Evolutionary conservation across 2,329 filamentous ascomycete species (phyloP), one percentile per base, ranked within the genome.

Genomic region (Cercospora brassicicola): DNA sequence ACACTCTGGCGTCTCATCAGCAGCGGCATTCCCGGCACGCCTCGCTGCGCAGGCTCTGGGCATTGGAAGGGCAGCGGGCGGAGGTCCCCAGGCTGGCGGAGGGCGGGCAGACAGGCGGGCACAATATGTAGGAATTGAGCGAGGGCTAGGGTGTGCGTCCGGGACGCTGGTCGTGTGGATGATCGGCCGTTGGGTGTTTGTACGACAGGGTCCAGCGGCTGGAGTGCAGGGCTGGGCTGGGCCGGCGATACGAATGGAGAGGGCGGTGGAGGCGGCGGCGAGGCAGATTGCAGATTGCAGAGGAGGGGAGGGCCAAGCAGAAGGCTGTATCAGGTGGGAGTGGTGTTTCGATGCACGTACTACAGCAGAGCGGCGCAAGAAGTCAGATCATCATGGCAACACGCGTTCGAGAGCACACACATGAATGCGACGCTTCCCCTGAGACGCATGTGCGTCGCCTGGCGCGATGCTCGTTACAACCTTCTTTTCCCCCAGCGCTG

Each of bases 1-100:
- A 81, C 81, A 71, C 81, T 83, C 69, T 80, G 78, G 66, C 82
- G 81, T 69, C 79, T 78, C 73, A 76, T 71, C 66, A 76, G 76
- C 77, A 76, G 71, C 67, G 76, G 77, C 77, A 78, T 78, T 69
- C 69, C 75, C 75, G 73, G 72, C 73, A 72, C 65, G 72, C 62
- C 62, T 64, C 68, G 57, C 59, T 31, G 64, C 51, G 59, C 42
- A 31, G 36, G 70, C 68, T 60, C 64, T 61, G 48, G 28, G 64
- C 67, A 72, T 73, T 70, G 71, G 71, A 11, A 66, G 36, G 15
- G 60, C 48, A 39, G 60, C 20, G 23, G 20, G 59, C 36, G 45
- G 57, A 61, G 42, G 42, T 26, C 23, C 36, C 20, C n/a, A 28
- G 61, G 28, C 20, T 51, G 61, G 33, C 45, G 33, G 57, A 39